A percentile compares a stretch with the other conserved stretches of the same genome.
Conservation (phyloP, 176 grass and related monocot species). For the Thinopyrum elongatum region DNA sequence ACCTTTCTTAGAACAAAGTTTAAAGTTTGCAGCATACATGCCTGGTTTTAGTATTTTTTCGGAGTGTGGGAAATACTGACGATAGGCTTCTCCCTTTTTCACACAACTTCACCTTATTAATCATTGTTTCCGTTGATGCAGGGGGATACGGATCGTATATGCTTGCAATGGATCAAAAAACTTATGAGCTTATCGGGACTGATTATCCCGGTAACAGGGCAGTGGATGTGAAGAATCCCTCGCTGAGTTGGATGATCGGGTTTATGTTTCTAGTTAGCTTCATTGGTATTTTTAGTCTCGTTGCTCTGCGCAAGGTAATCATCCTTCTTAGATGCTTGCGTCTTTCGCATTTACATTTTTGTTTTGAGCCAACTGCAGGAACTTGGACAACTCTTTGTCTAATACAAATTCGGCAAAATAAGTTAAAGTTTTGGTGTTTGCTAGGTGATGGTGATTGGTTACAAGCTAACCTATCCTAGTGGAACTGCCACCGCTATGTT, state of each 20-base stretch:
- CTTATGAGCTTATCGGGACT: slow-evolving; percentile 77
- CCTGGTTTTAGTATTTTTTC: not conserved
- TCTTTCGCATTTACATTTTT: not conserved
- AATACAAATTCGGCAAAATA: not conserved
- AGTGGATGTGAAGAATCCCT: slow-evolving; percentile 81
- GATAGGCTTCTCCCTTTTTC: not conserved
- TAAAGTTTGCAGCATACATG: not conserved
- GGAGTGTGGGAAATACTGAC: not conserved
- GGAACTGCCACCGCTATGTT: slow-evolving; percentile 41
- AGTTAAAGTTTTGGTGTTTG: not conserved
- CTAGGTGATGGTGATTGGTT: slow-evolving; percentile 61
- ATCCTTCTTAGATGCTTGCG: not conserved
- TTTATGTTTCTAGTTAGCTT: slow-evolving; percentile 89
- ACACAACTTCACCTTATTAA: not conserved
- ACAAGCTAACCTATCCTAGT: slow-evolving; percentile 50
- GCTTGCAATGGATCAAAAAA: slow-evolving; percentile 82
- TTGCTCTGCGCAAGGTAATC: slow-evolving; percentile 72
- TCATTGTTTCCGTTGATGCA: slow-evolving; percentile 14
- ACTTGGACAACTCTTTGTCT: not conserved
- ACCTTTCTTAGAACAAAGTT: not conserved
- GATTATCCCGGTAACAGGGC: slow-evolving; percentile 88
- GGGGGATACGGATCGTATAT: slow-evolving; percentile 81
- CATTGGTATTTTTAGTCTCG: slow-evolving; percentile 78
- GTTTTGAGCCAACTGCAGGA: not conserved
- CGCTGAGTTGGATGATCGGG: slow-evolving; percentile 79